Base-by-base conservation (phyloP, 352 stramenopile genomes). In the Elongisporangium senticosum region DNA sequence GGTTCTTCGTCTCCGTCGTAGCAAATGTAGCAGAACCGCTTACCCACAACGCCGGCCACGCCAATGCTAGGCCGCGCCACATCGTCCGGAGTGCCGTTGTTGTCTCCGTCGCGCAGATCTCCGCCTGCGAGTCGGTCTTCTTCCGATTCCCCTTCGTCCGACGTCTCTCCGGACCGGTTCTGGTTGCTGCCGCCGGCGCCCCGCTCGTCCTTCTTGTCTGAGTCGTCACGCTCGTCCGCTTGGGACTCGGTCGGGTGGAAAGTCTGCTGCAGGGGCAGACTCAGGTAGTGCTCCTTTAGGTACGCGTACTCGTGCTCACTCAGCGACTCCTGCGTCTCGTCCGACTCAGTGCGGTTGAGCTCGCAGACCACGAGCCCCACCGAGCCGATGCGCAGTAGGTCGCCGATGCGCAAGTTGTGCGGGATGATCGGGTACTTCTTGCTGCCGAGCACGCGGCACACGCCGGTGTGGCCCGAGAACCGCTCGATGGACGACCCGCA, bases 361-460 rank as follows among this genome's bases (percentile, higher is more conserved):
- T 97, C 90, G 57, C 86, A 96, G 26, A 97, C 90, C 1, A 97
- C 89, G n/a, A 97, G 73, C 3, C 90, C 90, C 0, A 97, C 90
- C 0, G 80, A 95, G n/a, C 90, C 90, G 51, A 97, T 95, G 20
- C 90, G 67, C 21, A 97, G 68, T 28, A 96, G 68, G 69, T 96
- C 87, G 19, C 87, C 87, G 43, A 96, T 72, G 51, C 82, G 68
- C 37, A 96, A 72, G 37, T 61, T 83, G 53, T 94, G 84, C 11
- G 77, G 75, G 52, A 86, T 90, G 26, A 88, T 78, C 4, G 81
- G 79, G 53, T 93, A 89, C 58, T 92, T 91, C 60, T 94, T 93
- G 50, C 86, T 95, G 24, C 88, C 89, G 19, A 97, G 72, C 51
- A 97, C 89, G 62, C 86, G 73, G 62, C 90, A 97, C 39, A 96